Evolutionary conservation across 257 asterid species (phyloP).

Genomic region (Nicotiana attenuata): DNA sequence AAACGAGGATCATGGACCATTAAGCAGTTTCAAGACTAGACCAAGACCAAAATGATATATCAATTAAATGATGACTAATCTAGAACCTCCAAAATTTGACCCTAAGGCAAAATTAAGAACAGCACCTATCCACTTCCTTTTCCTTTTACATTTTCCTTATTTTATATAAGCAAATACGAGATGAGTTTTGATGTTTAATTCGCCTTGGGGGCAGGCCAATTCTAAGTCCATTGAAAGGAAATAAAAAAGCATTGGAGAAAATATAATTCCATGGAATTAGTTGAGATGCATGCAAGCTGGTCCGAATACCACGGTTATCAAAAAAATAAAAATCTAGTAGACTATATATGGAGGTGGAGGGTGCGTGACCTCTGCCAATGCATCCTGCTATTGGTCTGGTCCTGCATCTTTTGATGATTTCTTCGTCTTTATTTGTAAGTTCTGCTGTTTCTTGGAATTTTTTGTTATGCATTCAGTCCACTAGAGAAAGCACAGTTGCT

Average conservation of each 20-base stretch:
- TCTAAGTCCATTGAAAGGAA: neutral
- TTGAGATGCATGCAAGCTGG: too few species aligned
- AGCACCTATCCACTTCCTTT: neutral
- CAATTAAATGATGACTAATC: neutral
- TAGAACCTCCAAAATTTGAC: neutral
- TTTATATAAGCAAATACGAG: neutral
- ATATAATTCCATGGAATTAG: neutral
- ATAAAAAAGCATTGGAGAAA: neutral
- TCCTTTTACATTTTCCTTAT: neutral
- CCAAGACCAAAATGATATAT: neutral
- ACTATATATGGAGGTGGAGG: neutral
- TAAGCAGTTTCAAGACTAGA: neutral
- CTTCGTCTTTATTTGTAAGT: neutral
- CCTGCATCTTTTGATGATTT: constrained; percentile 6
- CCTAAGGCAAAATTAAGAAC: neutral
- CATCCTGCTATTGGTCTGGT: neutral
- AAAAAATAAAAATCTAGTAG: neutral
- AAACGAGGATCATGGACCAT: neutral
- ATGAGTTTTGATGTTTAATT: neutral
- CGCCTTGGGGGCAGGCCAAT: neutral
- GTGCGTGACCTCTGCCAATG: neutral
- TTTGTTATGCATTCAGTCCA: neutral
- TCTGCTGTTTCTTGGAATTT: neutral
- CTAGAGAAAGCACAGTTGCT: neutral
- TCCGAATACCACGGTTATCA: too few species aligned